These are phyloP conservation scores for Sphagnum contortum DNA, from an alignment of 225 moss, liverwort and hornwort genomes.

Conservation along the genomic window DNA sequence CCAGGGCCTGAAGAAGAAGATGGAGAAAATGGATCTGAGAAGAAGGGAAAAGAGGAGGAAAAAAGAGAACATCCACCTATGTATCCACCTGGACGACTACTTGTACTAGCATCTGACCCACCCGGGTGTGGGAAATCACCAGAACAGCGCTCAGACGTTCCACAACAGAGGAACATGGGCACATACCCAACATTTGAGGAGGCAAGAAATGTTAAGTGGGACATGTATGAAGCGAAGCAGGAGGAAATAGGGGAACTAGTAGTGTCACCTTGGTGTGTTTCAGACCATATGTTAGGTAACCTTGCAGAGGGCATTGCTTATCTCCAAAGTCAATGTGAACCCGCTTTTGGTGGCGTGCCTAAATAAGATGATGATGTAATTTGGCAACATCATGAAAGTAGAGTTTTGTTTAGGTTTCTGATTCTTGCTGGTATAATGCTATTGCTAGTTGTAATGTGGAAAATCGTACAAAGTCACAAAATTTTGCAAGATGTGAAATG, in stretches of 20 bases:
- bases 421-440: no score
- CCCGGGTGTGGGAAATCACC: conserved; percentile 83
- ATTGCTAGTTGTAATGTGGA: no score
- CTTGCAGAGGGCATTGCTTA: conserved; percentile 74
- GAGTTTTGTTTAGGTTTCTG: no score
- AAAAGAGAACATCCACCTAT: conserved; percentile 39
- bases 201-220: conserved; percentile 58
- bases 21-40: conserved; percentile 3
- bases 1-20: conserved; percentile 2
- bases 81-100: conserved; percentile 58
- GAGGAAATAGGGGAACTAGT: conserved; percentile 84
- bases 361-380: no score
- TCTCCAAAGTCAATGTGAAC: conserved; percentile 59
- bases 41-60: conserved; percentile 25
- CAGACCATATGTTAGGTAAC: conserved; percentile 91
- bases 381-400: no score
- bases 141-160: conserved; percentile 45
- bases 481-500: no score
- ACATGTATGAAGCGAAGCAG: conserved; percentile 61
- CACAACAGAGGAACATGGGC: conserved; percentile 60
- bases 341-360: conserved; percentile 9
- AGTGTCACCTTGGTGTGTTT: conserved; percentile 86
- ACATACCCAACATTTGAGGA: conserved; percentile 79
- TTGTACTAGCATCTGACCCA: conserved; percentile 63
- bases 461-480: no score